Conservation (phyloP, 345 rosid species). For the Boechera stricta region DNA sequence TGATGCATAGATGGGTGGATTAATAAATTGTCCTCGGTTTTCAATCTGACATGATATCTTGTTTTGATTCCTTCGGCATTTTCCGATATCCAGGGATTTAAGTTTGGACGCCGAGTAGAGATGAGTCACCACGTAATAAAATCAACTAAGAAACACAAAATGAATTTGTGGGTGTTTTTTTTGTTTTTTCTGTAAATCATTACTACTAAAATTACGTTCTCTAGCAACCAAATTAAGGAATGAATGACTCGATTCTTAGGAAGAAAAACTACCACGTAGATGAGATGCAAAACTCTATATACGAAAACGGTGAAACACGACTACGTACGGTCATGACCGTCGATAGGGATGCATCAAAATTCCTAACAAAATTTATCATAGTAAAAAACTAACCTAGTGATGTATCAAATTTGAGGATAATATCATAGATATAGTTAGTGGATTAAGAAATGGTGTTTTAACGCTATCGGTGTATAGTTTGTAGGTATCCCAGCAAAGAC, state of each 20-base stretch:
- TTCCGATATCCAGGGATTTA: too few relatives aligned
- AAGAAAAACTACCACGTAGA: not conserved
- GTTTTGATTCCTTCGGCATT: too few relatives aligned
- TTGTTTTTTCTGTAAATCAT: not conserved
- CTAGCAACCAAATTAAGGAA: not conserved
- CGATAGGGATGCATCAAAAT: not conserved
- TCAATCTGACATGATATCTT: too few relatives aligned
- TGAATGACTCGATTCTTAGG: not conserved
- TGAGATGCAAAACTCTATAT: not conserved
- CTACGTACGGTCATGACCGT: not conserved
- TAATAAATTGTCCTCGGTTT: too few relatives aligned
- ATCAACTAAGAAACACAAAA: not conserved
- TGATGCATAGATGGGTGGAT: too few relatives aligned
- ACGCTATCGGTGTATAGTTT: not conserved
- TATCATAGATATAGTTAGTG: too few relatives aligned
- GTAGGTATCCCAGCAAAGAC: not conserved
- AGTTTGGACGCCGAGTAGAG: too few relatives aligned
- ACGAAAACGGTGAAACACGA: not conserved
- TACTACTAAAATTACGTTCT: not conserved
- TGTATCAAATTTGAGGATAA: not conserved
- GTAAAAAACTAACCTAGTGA: too few relatives aligned
- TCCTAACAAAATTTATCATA: not conserved
- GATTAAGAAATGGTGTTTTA: not conserved
- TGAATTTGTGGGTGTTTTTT: too few relatives aligned
- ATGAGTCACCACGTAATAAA: not conserved